phyloP scores from a whole-genome alignment of 768 basidiomycete species.

The Pholiota conissans region DNA sequence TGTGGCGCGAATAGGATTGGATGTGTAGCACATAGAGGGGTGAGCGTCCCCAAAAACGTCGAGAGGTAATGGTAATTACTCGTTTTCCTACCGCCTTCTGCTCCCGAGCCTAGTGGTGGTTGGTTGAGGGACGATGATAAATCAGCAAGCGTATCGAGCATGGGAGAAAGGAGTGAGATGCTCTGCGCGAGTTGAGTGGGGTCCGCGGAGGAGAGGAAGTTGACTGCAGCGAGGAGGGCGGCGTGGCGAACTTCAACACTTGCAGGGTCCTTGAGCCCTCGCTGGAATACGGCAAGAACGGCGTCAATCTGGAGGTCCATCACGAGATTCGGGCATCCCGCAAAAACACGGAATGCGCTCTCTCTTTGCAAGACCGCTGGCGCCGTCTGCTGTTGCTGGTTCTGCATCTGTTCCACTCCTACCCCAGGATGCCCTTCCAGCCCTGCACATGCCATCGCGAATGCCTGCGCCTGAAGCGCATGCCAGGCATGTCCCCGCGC shows the following conservation, averaged over 20 bases:
- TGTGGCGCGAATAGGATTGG: slow-evolving; percentile 77
- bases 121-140: slow-evolving; percentile 41
- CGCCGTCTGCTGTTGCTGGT: slow-evolving; percentile 17
- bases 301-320: slow-evolving; percentile 75
- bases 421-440: background rate
- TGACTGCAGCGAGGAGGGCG: slow-evolving; percentile 66
- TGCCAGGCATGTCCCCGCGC: slow-evolving; percentile 79
- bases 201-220: slow-evolving; percentile 68
- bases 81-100: no score
- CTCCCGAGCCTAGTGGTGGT: slow-evolving; percentile 23
- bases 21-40: slow-evolving; percentile 66
- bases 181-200: slow-evolving; percentile 60
- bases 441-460: slow-evolving; percentile 56
- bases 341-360: slow-evolving; percentile 70
- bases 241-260: slow-evolving; percentile 74
- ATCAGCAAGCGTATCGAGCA: slow-evolving; percentile 71
- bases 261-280: slow-evolving; percentile 65
- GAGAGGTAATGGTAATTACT: slow-evolving; percentile 52
- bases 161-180: slow-evolving; percentile 60
- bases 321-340: slow-evolving; percentile 72
- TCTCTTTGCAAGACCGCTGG: slow-evolving; percentile 40
- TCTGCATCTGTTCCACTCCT: slow-evolving; percentile 5
- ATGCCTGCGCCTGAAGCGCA: slow-evolving; percentile 70
- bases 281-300: slow-evolving; percentile 64
- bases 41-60: slow-evolving; percentile 65